These are phyloP conservation scores for Aspergillus glaucus DNA, from an alignment of 2,329 filamentous ascomycete species.

Conservation along the genomic window DNA sequence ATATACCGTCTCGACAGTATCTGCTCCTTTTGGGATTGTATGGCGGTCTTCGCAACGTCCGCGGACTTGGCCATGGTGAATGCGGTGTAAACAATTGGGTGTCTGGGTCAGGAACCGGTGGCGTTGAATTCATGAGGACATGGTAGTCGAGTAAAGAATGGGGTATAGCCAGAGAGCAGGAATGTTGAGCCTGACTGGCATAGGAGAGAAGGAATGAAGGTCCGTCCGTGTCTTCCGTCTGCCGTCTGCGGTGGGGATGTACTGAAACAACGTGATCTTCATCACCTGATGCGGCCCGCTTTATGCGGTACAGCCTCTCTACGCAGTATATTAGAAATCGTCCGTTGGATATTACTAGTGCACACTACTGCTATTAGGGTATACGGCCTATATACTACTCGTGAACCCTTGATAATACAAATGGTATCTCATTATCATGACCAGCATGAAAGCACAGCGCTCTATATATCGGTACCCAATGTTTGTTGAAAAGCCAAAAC, in stretches of 20 bases:
- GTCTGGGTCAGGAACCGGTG: neutral
- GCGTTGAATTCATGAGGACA: neutral
- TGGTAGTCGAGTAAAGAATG: neutral
- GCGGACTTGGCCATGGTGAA: conserved; percentile 15
- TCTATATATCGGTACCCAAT: no score
- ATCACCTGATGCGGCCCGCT: neutral
- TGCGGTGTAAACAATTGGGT: conserved; percentile 2
- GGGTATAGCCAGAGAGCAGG: neutral
- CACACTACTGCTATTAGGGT: no score
- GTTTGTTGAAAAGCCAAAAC: no score
- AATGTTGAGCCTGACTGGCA: neutral
- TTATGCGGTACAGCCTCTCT: neutral
- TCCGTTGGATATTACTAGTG: no score
- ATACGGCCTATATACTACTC: no score
- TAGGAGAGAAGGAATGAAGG: neutral
- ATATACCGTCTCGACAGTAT: conserved; percentile 59
- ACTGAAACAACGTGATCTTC: conserved; percentile 4
- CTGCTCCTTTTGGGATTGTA: conserved; percentile 37
- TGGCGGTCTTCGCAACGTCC: conserved; percentile 3
- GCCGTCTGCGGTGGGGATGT: neutral
- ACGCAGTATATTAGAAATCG: no score
- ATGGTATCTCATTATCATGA: no score
- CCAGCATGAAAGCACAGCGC: no score
- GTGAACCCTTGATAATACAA: no score
- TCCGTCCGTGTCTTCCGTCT: neutral